Conservation (phyloP, 352 stramenopile genomes). For the Phytophthora agathidicida region DNA sequence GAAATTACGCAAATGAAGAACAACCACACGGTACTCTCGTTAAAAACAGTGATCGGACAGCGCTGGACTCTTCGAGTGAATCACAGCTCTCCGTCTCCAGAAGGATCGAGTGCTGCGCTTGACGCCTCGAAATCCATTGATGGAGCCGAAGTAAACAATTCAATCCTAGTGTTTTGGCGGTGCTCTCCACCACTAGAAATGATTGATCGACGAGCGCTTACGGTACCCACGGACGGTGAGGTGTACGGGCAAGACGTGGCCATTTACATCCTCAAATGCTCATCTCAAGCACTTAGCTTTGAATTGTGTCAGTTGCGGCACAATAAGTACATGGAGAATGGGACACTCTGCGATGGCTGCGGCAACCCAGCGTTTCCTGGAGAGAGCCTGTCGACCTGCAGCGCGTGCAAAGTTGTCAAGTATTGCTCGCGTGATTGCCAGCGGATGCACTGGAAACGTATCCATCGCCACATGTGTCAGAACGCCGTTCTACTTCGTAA, state of each 20-base stretch:
- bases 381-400: constrained; percentile 24
- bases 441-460: constrained; percentile 37
- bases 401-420: constrained; percentile 34
- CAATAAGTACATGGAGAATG: constrained; percentile 31
- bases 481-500: constrained; percentile 21
- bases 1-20: constrained; percentile 29
- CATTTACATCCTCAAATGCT: constrained; percentile 32
- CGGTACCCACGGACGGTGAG: constrained; percentile 23
- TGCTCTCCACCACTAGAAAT: constrained; percentile 24
- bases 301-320: constrained; percentile 34
- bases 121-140: constrained; percentile 9
- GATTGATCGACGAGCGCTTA: constrained; percentile 29
- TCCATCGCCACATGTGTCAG: constrained; percentile 38
- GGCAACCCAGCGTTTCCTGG: constrained; percentile 14
- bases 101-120: constrained; percentile 1
- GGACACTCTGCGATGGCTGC: constrained; percentile 24
- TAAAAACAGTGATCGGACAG: constrained; percentile 23
- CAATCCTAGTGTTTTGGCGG: constrained; percentile 39
- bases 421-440: constrained; percentile 44
- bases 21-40: constrained; percentile 27
- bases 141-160: constrained; percentile 21
- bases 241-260: constrained; percentile 35
- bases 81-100: not conserved
- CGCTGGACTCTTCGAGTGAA: constrained; percentile 33
- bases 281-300: constrained; percentile 23